Evolutionary conservation across 225 moss, liverwort and hornwort genomes (phyloP).

Genomic region (Lunularia cruciata): DNA sequence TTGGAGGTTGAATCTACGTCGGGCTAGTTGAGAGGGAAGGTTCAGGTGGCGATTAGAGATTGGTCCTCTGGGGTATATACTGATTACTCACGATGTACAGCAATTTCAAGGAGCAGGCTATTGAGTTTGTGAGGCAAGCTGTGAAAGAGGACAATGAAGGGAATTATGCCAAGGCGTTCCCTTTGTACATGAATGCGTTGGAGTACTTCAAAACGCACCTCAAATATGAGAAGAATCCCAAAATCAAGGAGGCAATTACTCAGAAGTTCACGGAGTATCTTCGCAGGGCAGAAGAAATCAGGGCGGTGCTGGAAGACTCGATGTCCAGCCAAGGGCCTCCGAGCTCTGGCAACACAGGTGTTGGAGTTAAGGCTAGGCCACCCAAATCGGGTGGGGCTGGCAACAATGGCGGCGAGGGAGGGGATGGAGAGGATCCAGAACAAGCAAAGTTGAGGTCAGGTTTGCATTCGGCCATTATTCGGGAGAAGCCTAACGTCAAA

Average conservation of each 20-base stretch:
- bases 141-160: constrained; percentile 96
- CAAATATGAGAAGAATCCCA: constrained; percentile 99
- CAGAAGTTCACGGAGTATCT: constrained; percentile 99
- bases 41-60: not conserved
- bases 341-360: constrained; percentile 70
- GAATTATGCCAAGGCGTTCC: constrained; percentile 98
- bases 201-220: constrained; percentile 99
- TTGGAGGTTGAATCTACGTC: not conserved
- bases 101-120: constrained; percentile 99
- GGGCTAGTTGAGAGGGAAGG: not conserved
- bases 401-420: constrained; percentile 62
- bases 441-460: constrained; percentile 81
- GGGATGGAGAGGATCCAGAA: constrained; percentile 80
- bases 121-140: constrained; percentile 97
- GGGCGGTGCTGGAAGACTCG: constrained; percentile 87
- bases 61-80: not conserved
- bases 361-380: constrained; percentile 75
- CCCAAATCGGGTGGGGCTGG: constrained; percentile 61
- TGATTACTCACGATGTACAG: constrained; percentile 74
- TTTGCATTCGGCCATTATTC: constrained; percentile 71
- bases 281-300: constrained; percentile 94
- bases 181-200: constrained; percentile 98
- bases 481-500: constrained; percentile 83
- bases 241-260: constrained; percentile 98
- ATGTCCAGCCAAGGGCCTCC: constrained; percentile 46